Evolutionary conservation across 495 filamentous ascomycete genomes (phyloP).

Genomic region (Pyronema domesticum): DNA sequence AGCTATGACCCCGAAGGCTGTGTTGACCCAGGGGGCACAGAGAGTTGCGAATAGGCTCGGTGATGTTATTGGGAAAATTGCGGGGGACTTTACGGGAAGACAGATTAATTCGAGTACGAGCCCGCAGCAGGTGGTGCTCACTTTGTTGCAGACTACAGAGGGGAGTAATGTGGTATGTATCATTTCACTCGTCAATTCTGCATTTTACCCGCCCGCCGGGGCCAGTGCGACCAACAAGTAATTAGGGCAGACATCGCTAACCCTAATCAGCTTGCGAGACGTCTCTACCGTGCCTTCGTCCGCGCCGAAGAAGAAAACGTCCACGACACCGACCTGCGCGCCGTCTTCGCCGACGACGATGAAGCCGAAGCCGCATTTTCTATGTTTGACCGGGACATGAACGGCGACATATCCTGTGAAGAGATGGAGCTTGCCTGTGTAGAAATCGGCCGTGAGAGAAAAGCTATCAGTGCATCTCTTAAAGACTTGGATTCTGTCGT

Average conservation of each 20-base stretch:
- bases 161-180: conserved; percentile 48
- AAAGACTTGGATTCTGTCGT: conserved; percentile 94
- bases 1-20: conserved; percentile 50
- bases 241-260: too few relatives aligned
- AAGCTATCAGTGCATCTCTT: conserved; percentile 80
- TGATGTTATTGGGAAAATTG: conserved; percentile 73
- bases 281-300: conserved; percentile 82
- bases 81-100: conserved; percentile 85
- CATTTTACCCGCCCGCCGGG: neutral
- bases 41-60: conserved; percentile 62
- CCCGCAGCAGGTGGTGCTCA: conserved; percentile 63
- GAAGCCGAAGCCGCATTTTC: conserved; percentile 81
- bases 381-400: conserved; percentile 94
- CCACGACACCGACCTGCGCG: conserved; percentile 53
- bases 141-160: conserved; percentile 50
- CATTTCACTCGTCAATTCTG: neutral
- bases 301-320: conserved; percentile 58
- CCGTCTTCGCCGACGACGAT: conserved; percentile 66
- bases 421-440: conserved; percentile 87
- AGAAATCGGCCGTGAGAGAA: conserved; percentile 86
- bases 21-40: conserved; percentile 51
- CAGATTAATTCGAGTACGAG: conserved; percentile 56
- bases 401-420: conserved; percentile 91
- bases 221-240: neutral
- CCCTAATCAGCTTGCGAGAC: conserved; percentile 46